Base-by-base conservation (phyloP, 2,329 filamentous ascomycete species). In the Cladophialophora psammophila region DNA sequence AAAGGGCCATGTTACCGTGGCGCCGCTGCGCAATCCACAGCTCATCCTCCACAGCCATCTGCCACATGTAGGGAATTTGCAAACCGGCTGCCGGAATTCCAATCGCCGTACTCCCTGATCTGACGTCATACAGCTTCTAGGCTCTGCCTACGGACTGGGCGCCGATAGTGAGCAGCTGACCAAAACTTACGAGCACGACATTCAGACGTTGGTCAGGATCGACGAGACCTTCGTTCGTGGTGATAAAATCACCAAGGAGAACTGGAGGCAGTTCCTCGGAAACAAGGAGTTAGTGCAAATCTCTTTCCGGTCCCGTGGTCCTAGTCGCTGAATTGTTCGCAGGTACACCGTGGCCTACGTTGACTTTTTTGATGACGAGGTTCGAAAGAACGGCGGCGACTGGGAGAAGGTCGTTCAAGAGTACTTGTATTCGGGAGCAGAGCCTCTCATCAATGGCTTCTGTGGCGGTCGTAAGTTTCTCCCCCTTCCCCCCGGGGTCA, bases 371-470 rank as follows among this genome's bases (percentile, higher is more conserved):
- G 70, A 72, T 35, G 67, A 72, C 12, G 64, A 72, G 42, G 31
- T 72, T 2, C 50, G 53, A 2, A 64, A 64, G 32, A 40, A 42
- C 20, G 52, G 64, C 20, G 64, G 69, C 1, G 69, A 72, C 42
- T 72, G 70, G 70, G 65, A 72, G 45, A 64, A 70, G 15, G 69
- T 71, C 2, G 59, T 72, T 6, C 34, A 64, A 1, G 66, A 71
- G 38, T 71, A 67, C 36, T 54, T 72, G 26, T 72, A 69, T 34
- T 72, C 75, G 0, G 78, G 75, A 1, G 20, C 15, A 3, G 64
- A 64, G 31, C 69, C 69, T 2, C 35, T 72, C 18, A 64, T 72
- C 57, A 72, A 71, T 52, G 69, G 67, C 40, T 64, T 66, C 34
- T 64, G 55, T 42, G 65, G 65, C 15, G 65, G 65, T 10, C 38